A percentile compares a stretch with the other conserved stretches of the same genome.
These are phyloP conservation scores for Sungouiozyma intestinalis DNA, from an alignment of 805 yeast species.

Conservation along the genomic window DNA sequence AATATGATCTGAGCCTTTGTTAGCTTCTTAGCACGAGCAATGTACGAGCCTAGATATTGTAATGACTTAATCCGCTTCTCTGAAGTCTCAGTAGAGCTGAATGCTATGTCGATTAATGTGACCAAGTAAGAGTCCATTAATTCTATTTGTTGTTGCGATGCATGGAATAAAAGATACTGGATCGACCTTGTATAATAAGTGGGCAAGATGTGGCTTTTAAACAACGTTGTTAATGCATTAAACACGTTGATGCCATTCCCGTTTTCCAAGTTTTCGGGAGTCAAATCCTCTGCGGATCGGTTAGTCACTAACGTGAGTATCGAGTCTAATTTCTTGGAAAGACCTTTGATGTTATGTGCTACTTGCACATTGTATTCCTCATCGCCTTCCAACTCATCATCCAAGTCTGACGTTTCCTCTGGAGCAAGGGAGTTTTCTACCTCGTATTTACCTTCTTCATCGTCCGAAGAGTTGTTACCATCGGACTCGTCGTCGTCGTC, in stretches of 20 bases:
- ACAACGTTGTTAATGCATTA: constrained; percentile 63
- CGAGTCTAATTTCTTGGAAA: constrained; percentile 63
- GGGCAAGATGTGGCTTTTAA: constrained; percentile 74
- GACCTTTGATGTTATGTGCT: constrained; percentile 38
- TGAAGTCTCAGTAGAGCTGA: constrained; percentile 54
- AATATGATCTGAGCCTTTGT: constrained; percentile 64
- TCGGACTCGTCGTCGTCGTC: constrained; percentile 27
- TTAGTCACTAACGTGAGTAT: constrained; percentile 49
- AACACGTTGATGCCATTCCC: constrained; percentile 62
- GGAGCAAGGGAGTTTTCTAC: constrained; percentile 26
- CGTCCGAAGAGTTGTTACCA: constrained; percentile 1
- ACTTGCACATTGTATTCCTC: constrained; percentile 40
- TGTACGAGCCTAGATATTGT: constrained; percentile 84
- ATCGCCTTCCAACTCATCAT: constrained; percentile 30
- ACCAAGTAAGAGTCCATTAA: constrained; percentile 79
- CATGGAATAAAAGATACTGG: constrained; percentile 73
- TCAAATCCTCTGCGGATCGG: constrained; percentile 40
- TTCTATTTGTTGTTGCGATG: constrained; percentile 73
- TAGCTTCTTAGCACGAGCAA: constrained; percentile 74
- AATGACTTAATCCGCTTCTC: constrained; percentile 79
- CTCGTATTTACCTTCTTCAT: constrained; percentile 26
- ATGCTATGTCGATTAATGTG: constrained; percentile 70
- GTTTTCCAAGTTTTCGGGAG: constrained; percentile 39
- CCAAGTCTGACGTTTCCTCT: constrained; percentile 24
- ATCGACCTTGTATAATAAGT: constrained; percentile 86